These are phyloP conservation scores for Brassica balearica DNA, from an alignment of 441 rosid genomes.

Conservation along the genomic window DNA sequence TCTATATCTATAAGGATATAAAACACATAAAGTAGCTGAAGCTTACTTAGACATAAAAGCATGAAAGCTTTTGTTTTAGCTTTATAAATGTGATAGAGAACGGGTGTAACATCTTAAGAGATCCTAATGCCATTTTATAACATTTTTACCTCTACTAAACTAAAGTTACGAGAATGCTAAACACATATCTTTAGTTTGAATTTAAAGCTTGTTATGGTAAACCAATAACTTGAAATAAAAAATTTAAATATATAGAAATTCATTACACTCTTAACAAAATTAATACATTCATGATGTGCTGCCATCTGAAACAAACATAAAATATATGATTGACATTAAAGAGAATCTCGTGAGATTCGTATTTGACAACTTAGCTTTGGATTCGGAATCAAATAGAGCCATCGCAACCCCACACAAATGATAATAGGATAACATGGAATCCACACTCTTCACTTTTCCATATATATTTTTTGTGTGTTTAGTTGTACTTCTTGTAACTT, in stretches of 20 bases:
- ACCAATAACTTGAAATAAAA: neutral
- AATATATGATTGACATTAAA: conserved; percentile 20
- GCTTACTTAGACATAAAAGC: no score
- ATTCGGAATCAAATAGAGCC: conserved; percentile 34
- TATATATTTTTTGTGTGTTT: neutral
- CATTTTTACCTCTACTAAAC: conserved; percentile 6
- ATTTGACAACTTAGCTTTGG: conserved; percentile 38
- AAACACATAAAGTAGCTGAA: no score
- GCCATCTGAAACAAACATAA: conserved; percentile 35
- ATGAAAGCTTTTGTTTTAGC: no score
- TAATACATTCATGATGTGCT: neutral
- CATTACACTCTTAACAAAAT: neutral
- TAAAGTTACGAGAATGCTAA: neutral
- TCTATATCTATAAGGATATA: no score
- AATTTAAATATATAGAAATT: neutral
- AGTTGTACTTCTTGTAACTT: neutral
- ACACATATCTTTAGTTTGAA: neutral
- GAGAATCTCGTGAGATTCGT: conserved; percentile 39
- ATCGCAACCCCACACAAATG: conserved; percentile 18
- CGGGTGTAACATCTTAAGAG: neutral
- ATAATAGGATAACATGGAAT: conserved; percentile 32
- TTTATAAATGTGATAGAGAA: neutral
- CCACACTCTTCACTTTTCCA: conserved; percentile 19
- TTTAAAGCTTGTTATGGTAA: neutral
- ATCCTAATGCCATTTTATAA: neutral